Base-by-base conservation (phyloP, 768 basidiomycete genomes). In the Crucibulum laeve region DNA sequence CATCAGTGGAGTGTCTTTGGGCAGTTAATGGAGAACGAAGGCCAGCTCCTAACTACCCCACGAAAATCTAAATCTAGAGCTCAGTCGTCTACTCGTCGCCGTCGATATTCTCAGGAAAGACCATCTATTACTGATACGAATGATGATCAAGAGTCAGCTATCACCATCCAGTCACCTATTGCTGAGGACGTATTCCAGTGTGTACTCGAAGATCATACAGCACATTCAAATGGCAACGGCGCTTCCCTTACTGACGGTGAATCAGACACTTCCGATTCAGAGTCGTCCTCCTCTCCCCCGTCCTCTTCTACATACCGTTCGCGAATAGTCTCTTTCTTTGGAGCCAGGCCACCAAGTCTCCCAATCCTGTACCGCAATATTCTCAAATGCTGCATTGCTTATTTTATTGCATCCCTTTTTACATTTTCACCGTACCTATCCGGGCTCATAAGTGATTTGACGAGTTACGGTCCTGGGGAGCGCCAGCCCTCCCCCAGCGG, bases 361-460 rank as follows among this genome's bases (percentile, higher is more conserved):
- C n/a, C 40, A 6, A 22, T 42, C 7, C 14, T 32, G 10, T 21
- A 42, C 21, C 38, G 78, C 30, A 91, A 89, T 55, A 78, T 96
- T 34, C 64, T 95, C 50, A 97, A 98, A 67, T 99, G 96, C 65
- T 76, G 84, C 2, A 69, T 97, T 14, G 88, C 94, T 0, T 99
- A 99, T 63, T 80, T 91, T 51, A 64, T 97, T 42, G 93, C 77
- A 4, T 91, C 89, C 0, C 70, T 97, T 8, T 99, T 98, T 74
- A 99, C 96, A 1, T 98, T 91, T 57, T 81, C 82, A 3, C 83
- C 88, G 0, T 67, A 70, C 19, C 71, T 99, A 10, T 83, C 92
- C 7, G 70, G 71, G 5, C 62, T 88, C 38, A 74, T 94, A 47
- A 74, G 82, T 3, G 78, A 82, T 56, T 51, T 84, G 48, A 67